phyloP scores from a whole-genome alignment of 441 rosid species.

The Macaranga tanarius region DNA sequence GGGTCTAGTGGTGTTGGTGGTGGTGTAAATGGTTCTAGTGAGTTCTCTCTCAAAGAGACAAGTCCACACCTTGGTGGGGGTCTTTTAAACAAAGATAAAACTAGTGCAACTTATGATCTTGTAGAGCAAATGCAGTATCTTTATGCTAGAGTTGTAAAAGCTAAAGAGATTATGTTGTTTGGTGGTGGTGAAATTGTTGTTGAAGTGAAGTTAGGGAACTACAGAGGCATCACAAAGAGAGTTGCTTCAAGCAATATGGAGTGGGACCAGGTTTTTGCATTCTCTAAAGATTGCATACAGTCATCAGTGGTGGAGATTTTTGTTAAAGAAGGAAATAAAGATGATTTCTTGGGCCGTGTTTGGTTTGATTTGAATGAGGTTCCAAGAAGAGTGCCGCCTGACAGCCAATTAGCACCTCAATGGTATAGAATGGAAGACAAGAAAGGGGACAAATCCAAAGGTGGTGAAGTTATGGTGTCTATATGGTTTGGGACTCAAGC shows the following conservation, averaged over 20 bases:
- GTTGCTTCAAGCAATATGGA: constrained; percentile 35
- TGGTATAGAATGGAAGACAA: constrained; percentile 49
- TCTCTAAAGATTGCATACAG: constrained; percentile 46
- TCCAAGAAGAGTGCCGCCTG: constrained; percentile 55
- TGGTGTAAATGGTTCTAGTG: constrained; percentile 33
- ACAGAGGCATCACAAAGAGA: constrained; percentile 31
- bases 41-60: constrained; percentile 52
- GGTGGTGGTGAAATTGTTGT: constrained; percentile 31
- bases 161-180: constrained; percentile 34
- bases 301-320: constrained; percentile 39
- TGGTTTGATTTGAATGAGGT: constrained; percentile 40
- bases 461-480: constrained; percentile 52
- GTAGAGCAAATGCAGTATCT: constrained; percentile 58
- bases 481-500: constrained; percentile 61
- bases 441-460: constrained; percentile 38
- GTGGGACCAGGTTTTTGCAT: constrained; percentile 56
- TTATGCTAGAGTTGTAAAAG: constrained; percentile 43
- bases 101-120: constrained; percentile 47
- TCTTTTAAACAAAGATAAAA: constrained; percentile 30
- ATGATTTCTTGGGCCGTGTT: constrained; percentile 42
- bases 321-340: constrained; percentile 32
- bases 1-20: constrained; percentile 23
- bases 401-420: constrained; percentile 53
- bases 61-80: constrained; percentile 56
- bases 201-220: constrained; percentile 39